These are phyloP conservation scores for Clavispora asparagi DNA, from an alignment of 805 yeast genomes.

Conservation along the genomic window DNA sequence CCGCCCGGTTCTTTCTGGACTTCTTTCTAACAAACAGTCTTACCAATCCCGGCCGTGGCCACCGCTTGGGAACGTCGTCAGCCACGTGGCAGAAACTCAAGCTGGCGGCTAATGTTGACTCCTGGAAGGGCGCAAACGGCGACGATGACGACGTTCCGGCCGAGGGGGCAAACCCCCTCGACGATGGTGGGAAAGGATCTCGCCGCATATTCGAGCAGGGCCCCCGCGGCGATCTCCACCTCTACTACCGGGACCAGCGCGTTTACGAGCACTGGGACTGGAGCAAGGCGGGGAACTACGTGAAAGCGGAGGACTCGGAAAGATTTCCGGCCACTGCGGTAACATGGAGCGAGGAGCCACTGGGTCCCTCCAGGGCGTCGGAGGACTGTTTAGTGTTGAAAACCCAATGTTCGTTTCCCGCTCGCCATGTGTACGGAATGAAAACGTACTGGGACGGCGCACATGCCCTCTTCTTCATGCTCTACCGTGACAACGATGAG, in stretches of 20 bases:
- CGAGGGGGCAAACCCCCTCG: neutral
- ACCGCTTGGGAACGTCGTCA: constrained; percentile 34
- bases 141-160: neutral
- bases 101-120: constrained; percentile 21
- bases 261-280: constrained; percentile 34
- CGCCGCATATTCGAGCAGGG: constrained; percentile 21
- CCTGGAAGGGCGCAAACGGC: neutral
- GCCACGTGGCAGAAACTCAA: constrained; percentile 41
- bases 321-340: no score
- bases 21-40: constrained; percentile 17
- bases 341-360: neutral
- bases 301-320: neutral
- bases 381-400: constrained; percentile 8
- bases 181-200: neutral
- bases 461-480: neutral
- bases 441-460: neutral
- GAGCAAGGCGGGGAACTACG: constrained; percentile 5
- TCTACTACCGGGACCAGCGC: constrained; percentile 16
- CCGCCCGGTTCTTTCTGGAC: no score
- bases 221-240: constrained; percentile 27
- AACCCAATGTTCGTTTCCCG: constrained; percentile 2
- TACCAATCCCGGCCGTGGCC: constrained; percentile 30
- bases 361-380: no score
- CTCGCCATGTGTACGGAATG: constrained; percentile 1
- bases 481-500: neutral